Conservation (phyloP, 164 flowering plant species). For the Umbellularia californica region DNA sequence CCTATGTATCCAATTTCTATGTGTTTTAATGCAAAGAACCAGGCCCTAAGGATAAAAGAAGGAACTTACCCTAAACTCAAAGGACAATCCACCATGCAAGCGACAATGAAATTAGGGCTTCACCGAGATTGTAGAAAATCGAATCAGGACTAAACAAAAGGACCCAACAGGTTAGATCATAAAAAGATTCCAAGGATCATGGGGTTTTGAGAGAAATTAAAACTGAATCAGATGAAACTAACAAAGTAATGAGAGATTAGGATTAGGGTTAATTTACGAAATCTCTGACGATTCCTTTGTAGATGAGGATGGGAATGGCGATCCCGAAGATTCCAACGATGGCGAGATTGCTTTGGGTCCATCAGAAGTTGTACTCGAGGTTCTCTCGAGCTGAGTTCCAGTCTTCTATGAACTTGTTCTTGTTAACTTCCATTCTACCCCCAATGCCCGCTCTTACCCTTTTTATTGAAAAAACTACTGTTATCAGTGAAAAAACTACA, state of each 20-base stretch:
- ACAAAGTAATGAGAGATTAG: not conserved
- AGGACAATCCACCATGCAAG: no score
- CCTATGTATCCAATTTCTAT: no score
- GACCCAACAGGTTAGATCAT: no score
- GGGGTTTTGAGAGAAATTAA: not conserved
- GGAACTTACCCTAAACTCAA: no score
- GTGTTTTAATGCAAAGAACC: no score
- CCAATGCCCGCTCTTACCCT: constrained; percentile 37
- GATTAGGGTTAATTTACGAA: constrained; percentile 44
- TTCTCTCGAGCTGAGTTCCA: constrained; percentile 77
- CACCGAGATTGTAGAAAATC: no score
- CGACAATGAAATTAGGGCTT: no score
- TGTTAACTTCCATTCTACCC: constrained; percentile 83
- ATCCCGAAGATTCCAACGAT: constrained; percentile 81
- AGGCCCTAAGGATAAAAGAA: no score
- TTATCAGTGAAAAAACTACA: no score
- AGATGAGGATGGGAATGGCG: constrained; percentile 71
- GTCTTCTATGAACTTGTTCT: constrained; percentile 76
- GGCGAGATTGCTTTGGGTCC: constrained; percentile 77
- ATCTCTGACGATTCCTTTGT: constrained; percentile 84
- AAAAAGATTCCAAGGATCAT: no score
- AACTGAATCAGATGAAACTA: not conserved
- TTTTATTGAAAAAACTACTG: no score
- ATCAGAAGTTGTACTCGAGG: constrained; percentile 76
- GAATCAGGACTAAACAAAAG: no score